Percentiles rank a stretch among this genome's conserved stretches.
These are phyloP conservation scores for Penicillium sclerotiorum DNA, from an alignment of 2,329 filamentous ascomycete species.

Conservation along the genomic window DNA sequence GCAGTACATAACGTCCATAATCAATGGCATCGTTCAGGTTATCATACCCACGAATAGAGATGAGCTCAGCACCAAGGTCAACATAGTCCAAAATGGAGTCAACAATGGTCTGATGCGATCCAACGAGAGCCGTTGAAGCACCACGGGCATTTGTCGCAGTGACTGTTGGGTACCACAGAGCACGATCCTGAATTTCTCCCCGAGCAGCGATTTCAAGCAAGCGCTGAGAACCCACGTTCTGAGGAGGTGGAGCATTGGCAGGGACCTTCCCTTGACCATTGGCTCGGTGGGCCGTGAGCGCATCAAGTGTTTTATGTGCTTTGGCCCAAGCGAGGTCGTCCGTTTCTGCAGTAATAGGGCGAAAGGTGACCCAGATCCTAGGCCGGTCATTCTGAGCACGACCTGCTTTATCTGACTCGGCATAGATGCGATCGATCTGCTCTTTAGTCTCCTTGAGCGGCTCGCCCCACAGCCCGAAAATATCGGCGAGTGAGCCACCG, in stretches of 20 bases:
- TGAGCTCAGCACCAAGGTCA: slow-evolving; percentile 58
- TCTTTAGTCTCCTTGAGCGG: slow-evolving; percentile 65
- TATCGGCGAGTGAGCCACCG: slow-evolving; percentile 61
- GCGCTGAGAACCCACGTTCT: slow-evolving; percentile 63
- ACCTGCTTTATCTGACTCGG: slow-evolving; percentile 60
- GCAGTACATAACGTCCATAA: slow-evolving; percentile 60
- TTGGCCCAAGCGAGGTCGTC: slow-evolving; percentile 66
- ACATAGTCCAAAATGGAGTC: slow-evolving; percentile 62
- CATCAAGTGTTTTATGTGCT: slow-evolving; percentile 59
- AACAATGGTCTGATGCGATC: slow-evolving; percentile 55
- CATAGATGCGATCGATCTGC: slow-evolving; percentile 64
- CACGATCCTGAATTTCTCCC: slow-evolving; percentile 61
- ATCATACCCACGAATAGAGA: slow-evolving; percentile 64
- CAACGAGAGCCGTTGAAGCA: slow-evolving; percentile 62
- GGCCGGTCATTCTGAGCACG: slow-evolving; percentile 56
- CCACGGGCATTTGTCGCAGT: slow-evolving; percentile 63
- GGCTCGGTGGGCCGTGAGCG: slow-evolving; percentile 49
- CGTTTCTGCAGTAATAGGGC: slow-evolving; percentile 63
- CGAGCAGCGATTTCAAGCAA: slow-evolving; percentile 59
- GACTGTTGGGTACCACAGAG: slow-evolving; percentile 66
- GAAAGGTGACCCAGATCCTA: slow-evolving; percentile 66
- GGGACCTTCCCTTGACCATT: slow-evolving; percentile 37
- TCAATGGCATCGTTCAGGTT: slow-evolving; percentile 63
- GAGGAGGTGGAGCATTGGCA: slow-evolving; percentile 45
- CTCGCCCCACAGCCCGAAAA: slow-evolving; percentile 67